Base-by-base conservation (phyloP, 2,329 filamentous ascomycete genomes). In the Pseudopyricularia cyperi region DNA sequence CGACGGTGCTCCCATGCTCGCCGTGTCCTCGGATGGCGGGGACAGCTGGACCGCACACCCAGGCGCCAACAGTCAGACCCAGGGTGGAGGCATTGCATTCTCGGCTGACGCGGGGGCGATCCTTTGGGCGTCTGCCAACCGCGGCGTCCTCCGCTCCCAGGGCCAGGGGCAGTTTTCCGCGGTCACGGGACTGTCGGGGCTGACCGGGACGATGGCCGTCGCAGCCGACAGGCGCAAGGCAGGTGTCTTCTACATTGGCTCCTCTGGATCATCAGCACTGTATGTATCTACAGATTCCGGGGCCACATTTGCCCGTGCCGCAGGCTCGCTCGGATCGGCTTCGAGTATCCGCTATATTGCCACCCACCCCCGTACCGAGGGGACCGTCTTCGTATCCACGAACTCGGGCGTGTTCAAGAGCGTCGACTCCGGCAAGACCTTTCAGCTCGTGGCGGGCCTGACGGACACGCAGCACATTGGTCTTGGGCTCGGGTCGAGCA, bases 371-470 rank as follows among this genome's bases (percentile, higher is more conserved):
- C 70, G 72, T 6, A 68, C 70, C 11, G 76, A 78, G 0, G 82
- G 83, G 12, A 76, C 81, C 48, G 71, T 87, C 48, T 78, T 72
- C 63, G 76, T 76, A 2, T 77, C 76, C 1, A 79, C 77, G 0
- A 68, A 79, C 51, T 63, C 58, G 0, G 78, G 78, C 6, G 62
- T 82, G 48, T 80, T 75, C 65, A 71, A 71, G 57, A 77, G 73
- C 9, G 73, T 69, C 6, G 62, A 80, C 60, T 77, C 65, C 34
- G 78, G 75, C 5, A 59, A 62, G 4, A 68, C 68, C 1, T 80
- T 79, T 56, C 61, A 68, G 26, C 58, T 69, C 0, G 65, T 67
- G 5, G 58, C 62, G 0, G 55, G 55, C 8, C 55, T 74, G 17
- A 68, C 61, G 2, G 62, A 68, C 53, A 70, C 69, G 1, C 63